A percentile compares a stretch with the other conserved stretches of the same genome.
Conservation (phyloP, 2,329 filamentous ascomycete genomes). For the Ilyonectria sp. region DNA sequence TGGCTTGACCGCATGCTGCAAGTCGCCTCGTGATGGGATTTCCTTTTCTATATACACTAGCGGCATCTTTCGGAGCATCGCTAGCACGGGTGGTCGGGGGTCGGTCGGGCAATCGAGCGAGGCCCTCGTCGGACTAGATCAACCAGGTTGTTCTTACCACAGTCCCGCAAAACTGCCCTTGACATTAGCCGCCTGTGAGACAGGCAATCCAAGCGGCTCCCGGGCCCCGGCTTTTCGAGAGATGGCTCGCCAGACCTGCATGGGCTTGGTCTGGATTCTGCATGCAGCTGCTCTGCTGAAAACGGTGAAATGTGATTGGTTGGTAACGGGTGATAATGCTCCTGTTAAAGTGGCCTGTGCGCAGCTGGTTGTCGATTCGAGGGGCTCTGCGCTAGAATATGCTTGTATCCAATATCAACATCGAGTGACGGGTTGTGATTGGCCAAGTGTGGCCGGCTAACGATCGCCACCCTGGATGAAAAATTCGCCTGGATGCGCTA, state of each 20-base stretch:
- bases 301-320: constrained; percentile 41
- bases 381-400: constrained; percentile 40
- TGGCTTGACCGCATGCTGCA: background rate
- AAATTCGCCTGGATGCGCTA: constrained; percentile 34
- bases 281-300: constrained; percentile 38
- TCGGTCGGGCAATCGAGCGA: background rate
- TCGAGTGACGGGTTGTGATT: constrained; percentile 36
- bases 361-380: constrained; percentile 36
- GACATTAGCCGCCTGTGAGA: background rate
- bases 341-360: constrained; percentile 38
- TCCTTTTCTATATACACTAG: background rate
- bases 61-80: constrained; percentile 21
- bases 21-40: constrained; percentile 1
- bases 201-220: constrained; percentile 1
- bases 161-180: background rate
- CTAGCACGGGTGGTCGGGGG: constrained; percentile 20
- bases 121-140: constrained; percentile 10
- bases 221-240: constrained; percentile 4
- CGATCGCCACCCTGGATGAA: constrained; percentile 42
- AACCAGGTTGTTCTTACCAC: background rate
- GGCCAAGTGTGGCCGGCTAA: constrained; percentile 16
- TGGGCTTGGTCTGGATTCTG: constrained; percentile 36
- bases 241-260: constrained; percentile 8
- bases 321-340: constrained; percentile 29
- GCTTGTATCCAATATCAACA: constrained; percentile 37